Evolutionary conservation across 176 grass and related monocot genomes (phyloP).

Genomic region (Saccharum officinarum): DNA sequence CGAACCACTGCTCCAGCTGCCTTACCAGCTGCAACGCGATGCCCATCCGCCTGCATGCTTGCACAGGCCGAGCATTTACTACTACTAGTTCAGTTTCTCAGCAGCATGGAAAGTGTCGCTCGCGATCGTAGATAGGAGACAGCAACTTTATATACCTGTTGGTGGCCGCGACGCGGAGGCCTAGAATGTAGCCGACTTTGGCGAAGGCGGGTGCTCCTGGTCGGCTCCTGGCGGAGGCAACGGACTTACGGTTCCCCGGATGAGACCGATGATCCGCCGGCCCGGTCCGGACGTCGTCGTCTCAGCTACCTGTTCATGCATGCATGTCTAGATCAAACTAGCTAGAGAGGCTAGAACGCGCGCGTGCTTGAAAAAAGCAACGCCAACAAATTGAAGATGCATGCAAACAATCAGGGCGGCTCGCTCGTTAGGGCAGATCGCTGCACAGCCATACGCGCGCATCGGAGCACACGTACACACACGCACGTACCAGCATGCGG

Average conservation of each 20-base stretch:
- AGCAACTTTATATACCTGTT: constrained; percentile 32
- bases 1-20: no score
- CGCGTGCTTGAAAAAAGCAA: neutral
- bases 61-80: neutral
- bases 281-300: constrained; percentile 30
- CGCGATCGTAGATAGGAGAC: neutral
- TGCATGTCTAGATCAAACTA: constrained; percentile 11
- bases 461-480: no score
- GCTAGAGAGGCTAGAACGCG: neutral
- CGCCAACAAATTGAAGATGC: neutral
- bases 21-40: no score
- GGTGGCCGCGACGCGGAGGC: constrained; percentile 63
- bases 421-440: no score
- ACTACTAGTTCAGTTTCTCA: no score
- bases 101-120: neutral
- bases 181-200: constrained; percentile 72
- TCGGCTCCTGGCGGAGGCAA: constrained; percentile 55
- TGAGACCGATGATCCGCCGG: constrained; percentile 61
- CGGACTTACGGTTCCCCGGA: constrained; percentile 75
- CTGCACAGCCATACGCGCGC: no score
- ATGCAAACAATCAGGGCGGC: neutral
- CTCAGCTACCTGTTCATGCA: constrained; percentile 63
- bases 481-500: constrained; percentile 68
- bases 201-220: constrained; percentile 10
- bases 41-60: no score